These are phyloP conservation scores for Botrytis fabae DNA, from an alignment of 2,329 filamentous ascomycete genomes.

Conservation along the genomic window DNA sequence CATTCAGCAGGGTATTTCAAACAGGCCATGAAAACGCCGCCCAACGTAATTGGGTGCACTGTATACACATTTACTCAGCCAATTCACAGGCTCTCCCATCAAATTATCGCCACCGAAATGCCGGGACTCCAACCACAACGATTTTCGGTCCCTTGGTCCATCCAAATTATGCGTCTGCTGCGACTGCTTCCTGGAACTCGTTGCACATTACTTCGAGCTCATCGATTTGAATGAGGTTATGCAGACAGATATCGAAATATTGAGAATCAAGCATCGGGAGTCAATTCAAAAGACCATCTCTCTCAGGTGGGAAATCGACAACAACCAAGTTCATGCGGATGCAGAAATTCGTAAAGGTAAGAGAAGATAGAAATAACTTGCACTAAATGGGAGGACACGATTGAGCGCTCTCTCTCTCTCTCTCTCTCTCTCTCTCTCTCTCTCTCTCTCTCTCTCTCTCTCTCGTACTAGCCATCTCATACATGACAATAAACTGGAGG, in stretches of 20 bases:
- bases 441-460: not conserved
- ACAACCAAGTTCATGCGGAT: not conserved
- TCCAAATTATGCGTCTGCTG: not conserved
- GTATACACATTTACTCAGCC: not conserved
- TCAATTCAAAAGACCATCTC: not conserved
- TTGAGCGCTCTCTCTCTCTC: not conserved
- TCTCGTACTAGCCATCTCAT: not conserved
- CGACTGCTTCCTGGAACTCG: not conserved
- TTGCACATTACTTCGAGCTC: not conserved
- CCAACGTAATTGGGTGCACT: not conserved
- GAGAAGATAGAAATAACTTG: no score
- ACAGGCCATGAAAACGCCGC: not conserved
- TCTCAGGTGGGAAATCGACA: not conserved
- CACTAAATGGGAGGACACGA: not conserved
- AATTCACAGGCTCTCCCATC: not conserved
- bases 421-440: not conserved
- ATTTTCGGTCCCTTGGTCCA: not conserved
- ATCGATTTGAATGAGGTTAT: fast-evolving
- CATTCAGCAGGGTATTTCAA: not conserved
- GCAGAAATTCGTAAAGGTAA: not conserved
- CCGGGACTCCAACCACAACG: fast-evolving
- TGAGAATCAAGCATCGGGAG: not conserved
- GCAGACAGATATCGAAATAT: not conserved
- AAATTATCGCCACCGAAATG: not conserved
- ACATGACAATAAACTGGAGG: not conserved